phyloP scores from a whole-genome alignment of 257 asterid genomes.

The Scutellaria minor region DNA sequence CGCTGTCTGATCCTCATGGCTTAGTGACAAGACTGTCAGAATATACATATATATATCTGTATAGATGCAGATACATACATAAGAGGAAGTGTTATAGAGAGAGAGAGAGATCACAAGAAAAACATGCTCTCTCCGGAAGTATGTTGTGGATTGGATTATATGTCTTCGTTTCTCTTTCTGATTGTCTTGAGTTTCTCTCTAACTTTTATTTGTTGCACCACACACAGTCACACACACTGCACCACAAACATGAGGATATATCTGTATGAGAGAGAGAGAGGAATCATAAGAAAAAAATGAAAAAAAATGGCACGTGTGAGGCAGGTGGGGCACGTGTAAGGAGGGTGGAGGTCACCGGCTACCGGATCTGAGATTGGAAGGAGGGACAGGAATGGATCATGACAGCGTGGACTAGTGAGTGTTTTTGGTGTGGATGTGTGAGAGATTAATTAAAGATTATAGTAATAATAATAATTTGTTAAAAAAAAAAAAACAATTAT shows the following conservation, averaged over 20 bases:
- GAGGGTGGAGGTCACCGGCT: conserved; percentile 14
- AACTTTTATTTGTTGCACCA: conserved; percentile 88
- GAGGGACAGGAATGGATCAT: conserved; percentile 37
- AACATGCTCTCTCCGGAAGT: conserved; percentile 29
- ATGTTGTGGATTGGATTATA: conserved; percentile 4
- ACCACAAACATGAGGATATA: conserved; percentile 45
- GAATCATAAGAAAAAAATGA: background rate
- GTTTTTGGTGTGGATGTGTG: background rate
- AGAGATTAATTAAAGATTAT: background rate
- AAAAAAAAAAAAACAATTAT: no score
- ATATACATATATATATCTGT: no score
- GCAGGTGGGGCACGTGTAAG: conserved; percentile 38
- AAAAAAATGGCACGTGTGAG: conserved; percentile 38
- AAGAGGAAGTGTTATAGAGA: conserved; percentile 7
- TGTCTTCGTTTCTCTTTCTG: background rate
- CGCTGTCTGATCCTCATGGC: conserved; percentile 81
- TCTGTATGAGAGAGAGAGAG: conserved; percentile 22
- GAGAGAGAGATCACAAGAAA: conserved; percentile 30
- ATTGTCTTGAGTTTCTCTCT: conserved; percentile 47
- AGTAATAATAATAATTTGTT: no score
- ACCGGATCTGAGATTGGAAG: conserved; percentile 27
- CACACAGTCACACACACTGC: conserved; percentile 46
- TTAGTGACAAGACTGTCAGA: background rate
- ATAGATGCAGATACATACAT: background rate
- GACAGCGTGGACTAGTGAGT: conserved; percentile 39